These are phyloP conservation scores for Saitozyma podzolica DNA, from an alignment of 768 basidiomycete species.

Conservation along the genomic window DNA sequence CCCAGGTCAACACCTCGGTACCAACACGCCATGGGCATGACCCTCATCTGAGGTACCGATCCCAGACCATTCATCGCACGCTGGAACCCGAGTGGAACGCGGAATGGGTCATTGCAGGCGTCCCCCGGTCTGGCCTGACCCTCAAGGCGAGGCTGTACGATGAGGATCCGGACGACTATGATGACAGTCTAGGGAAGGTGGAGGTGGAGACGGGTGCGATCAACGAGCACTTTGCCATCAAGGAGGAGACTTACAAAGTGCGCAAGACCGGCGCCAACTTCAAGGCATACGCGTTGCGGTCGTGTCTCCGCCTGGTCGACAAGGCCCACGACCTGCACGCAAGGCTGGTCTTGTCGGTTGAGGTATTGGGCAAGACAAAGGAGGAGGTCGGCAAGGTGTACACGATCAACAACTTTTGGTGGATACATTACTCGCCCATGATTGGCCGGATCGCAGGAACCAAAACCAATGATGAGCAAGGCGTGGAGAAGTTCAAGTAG, in stretches of 20 bases:
- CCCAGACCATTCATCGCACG: constrained; percentile 29
- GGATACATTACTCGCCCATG: constrained; percentile 55
- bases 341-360: constrained; percentile 38
- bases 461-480: constrained; percentile 32
- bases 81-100: constrained; percentile 40
- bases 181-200: constrained; percentile 46
- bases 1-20: constrained; percentile 34
- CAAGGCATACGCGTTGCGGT: constrained; percentile 36
- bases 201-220: constrained; percentile 27
- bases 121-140: constrained; percentile 37
- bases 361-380: constrained; percentile 49
- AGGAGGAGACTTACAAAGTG: constrained; percentile 33
- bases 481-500: constrained; percentile 36
- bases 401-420: constrained; percentile 55
- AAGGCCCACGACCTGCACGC: constrained; percentile 26
- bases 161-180: constrained; percentile 47
- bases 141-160: constrained; percentile 38
- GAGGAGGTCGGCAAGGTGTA: constrained; percentile 52
- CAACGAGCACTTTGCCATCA: constrained; percentile 28
- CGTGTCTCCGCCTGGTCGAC: constrained; percentile 13
- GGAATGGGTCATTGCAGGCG: constrained; percentile 40
- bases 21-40: constrained; percentile 30
- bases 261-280: constrained; percentile 35
- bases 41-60: constrained; percentile 38
- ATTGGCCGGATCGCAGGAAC: constrained; percentile 53